Conservation (phyloP, 2,329 filamentous ascomycete genomes). For the Lachnum nothofagi region DNA sequence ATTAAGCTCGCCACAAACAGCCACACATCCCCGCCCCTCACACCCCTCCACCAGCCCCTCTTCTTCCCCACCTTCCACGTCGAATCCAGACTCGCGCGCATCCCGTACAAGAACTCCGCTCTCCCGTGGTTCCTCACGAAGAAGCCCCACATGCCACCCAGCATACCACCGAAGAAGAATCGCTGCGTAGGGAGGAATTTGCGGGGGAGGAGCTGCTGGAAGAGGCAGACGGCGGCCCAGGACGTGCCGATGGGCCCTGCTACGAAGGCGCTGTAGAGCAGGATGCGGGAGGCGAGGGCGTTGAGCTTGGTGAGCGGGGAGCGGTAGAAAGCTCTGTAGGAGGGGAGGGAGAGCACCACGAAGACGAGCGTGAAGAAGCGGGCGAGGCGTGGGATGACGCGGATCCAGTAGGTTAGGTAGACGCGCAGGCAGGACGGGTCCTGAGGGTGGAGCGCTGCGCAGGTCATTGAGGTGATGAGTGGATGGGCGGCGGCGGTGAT, state of each 20-base stretch:
- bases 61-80: constrained; percentile 94
- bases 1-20: constrained; percentile 77
- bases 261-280: constrained; percentile 71
- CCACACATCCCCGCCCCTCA: constrained; percentile 77
- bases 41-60: constrained; percentile 77
- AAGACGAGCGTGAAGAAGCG: constrained; percentile 75
- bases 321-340: constrained; percentile 62
- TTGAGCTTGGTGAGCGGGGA: constrained; percentile 65
- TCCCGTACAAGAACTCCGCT: constrained; percentile 71
- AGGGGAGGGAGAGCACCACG: constrained; percentile 59
- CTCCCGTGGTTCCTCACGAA: constrained; percentile 62
- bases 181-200: constrained; percentile 72
- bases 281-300: constrained; percentile 59
- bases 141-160: constrained; percentile 81
- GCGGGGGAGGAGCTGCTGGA: constrained; percentile 73
- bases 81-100: constrained; percentile 72
- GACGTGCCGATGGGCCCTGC: constrained; percentile 79
- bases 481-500: constrained; percentile 83
- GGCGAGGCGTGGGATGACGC: constrained; percentile 71
- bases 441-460: constrained; percentile 79
- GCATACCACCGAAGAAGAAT: constrained; percentile 82
- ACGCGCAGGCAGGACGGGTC: constrained; percentile 85
- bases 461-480: constrained; percentile 77
- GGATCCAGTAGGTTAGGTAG: constrained; percentile 81
- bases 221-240: constrained; percentile 87